phyloP scores from a whole-genome alignment of 1,284 basidiomycete species.

The Ceratobasidium sp. region DNA sequence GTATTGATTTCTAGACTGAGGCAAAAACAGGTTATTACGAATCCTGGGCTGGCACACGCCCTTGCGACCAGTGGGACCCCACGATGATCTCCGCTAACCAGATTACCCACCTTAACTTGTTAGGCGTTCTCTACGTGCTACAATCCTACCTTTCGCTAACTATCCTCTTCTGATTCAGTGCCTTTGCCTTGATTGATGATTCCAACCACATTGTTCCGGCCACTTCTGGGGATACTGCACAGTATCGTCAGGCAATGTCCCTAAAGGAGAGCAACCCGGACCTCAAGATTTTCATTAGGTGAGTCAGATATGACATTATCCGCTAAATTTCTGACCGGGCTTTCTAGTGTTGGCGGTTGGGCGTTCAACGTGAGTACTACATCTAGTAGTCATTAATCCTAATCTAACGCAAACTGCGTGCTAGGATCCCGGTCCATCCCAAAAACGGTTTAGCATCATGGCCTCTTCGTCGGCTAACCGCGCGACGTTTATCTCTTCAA shows the following conservation, averaged over 20 bases:
- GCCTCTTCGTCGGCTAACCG: conserved; percentile 44
- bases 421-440: conserved; percentile 16
- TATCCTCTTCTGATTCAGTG: not conserved
- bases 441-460: conserved; percentile 45
- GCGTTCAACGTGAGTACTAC: conserved; percentile 9
- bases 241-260: not conserved
- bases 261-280: conserved; percentile 10
- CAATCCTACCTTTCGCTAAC: not conserved
- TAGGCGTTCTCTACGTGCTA: not conserved
- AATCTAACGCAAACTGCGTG: not conserved
- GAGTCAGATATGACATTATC: not conserved
- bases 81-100: conserved; percentile 11
- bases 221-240: not conserved
- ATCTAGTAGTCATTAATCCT: not conserved
- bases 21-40: conserved; percentile 4
- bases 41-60: conserved; percentile 5
- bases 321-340: not conserved
- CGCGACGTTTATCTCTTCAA: conserved; percentile 45
- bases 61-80: conserved; percentile 15
- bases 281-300: conserved; percentile 20
- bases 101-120: conserved; percentile 18
- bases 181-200: conserved; percentile 12
- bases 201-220: not conserved
- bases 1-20: not conserved
- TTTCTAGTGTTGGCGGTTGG: conserved; percentile 7